These are phyloP conservation scores for Fusarium xyrophilum DNA, from an alignment of 2,329 filamentous ascomycete species.

Conservation along the genomic window DNA sequence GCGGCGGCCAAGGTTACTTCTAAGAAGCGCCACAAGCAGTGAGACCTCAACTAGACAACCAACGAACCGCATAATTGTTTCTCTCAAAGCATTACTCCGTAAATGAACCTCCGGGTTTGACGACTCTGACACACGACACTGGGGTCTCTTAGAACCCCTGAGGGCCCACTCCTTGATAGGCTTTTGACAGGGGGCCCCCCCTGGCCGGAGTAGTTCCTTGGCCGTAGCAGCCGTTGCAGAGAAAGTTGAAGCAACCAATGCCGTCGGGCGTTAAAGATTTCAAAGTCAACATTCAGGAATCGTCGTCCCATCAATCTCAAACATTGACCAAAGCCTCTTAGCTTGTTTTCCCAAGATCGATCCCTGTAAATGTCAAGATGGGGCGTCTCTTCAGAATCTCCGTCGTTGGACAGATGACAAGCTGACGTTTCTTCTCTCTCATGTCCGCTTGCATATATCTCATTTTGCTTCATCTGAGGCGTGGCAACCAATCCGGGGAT, in stretches of 20 bases:
- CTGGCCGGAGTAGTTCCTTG: conserved; percentile 15
- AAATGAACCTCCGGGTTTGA: conserved; percentile 14
- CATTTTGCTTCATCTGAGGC: conserved; percentile 13
- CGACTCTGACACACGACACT: conserved; percentile 35
- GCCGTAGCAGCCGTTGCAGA: conserved; percentile 3
- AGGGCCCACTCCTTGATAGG: conserved; percentile 25
- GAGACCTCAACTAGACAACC: conserved; percentile 12
- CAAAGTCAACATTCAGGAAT: conserved; percentile 30
- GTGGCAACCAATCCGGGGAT: conserved; percentile 30
- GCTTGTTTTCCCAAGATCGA: conserved; percentile 25
- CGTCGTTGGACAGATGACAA: conserved; percentile 20
- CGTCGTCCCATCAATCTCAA: conserved; percentile 62
- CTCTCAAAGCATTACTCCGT: conserved; percentile 7
- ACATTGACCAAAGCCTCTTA: conserved; percentile 45
- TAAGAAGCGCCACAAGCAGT: conserved; percentile 11
- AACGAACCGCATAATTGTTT: conserved; percentile 8
- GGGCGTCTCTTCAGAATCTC: neutral
- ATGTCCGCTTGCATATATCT: conserved; percentile 6
- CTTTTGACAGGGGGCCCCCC: conserved; percentile 28
- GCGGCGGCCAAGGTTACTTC: neutral
- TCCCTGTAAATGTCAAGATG: neutral
- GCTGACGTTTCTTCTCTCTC: conserved; percentile 20
- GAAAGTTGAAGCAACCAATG: conserved; percentile 15
- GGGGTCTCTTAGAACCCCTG: conserved; percentile 9
- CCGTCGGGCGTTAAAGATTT: conserved; percentile 23